Conservation (phyloP, 257 asterid genomes). For the Solanum paucissectum region DNA sequence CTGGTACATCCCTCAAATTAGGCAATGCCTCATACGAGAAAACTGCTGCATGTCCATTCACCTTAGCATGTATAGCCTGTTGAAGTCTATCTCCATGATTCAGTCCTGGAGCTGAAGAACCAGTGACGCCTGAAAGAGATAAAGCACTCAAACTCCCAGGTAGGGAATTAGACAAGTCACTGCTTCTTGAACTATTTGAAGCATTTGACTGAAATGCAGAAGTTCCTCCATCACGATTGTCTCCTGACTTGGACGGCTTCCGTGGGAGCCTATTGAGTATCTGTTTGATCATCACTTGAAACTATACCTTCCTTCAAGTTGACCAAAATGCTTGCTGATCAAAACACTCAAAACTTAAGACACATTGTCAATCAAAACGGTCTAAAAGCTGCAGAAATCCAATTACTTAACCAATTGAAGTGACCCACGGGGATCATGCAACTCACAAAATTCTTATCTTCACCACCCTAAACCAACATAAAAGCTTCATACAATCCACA, state of each 20-base stretch:
- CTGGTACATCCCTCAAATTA: conserved; percentile 69
- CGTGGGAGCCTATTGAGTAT: conserved; percentile 65
- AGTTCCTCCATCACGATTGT: conserved; percentile 42
- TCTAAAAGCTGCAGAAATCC: neutral
- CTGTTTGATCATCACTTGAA: conserved; percentile 52
- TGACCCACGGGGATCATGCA: conserved; percentile 4
- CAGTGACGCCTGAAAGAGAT: conserved; percentile 12
- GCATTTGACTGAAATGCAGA: conserved; percentile 20
- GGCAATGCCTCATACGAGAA: conserved; percentile 64
- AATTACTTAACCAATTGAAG: neutral
- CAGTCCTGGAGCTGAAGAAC: conserved; percentile 10
- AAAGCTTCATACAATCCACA: conserved; percentile 7
- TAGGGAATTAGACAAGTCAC: conserved; percentile 11
- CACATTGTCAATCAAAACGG: neutral
- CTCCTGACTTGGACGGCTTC: conserved; percentile 50
- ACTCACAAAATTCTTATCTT: conserved; percentile 1
- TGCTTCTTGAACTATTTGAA: conserved; percentile 30
- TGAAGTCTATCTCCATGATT: conserved; percentile 24
- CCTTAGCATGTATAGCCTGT: conserved; percentile 14
- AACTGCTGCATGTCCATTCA: conserved; percentile 39
- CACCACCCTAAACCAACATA: conserved; percentile 11
- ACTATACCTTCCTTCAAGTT: conserved; percentile 7
- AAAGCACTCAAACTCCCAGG: conserved; percentile 20
- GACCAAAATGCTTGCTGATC: neutral
- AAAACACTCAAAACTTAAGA: neutral